Evolutionary conservation across 1,284 basidiomycete genomes (phyloP), one percentile per base, ranked within the genome.

Genomic region (Trichosporon sp.): DNA sequence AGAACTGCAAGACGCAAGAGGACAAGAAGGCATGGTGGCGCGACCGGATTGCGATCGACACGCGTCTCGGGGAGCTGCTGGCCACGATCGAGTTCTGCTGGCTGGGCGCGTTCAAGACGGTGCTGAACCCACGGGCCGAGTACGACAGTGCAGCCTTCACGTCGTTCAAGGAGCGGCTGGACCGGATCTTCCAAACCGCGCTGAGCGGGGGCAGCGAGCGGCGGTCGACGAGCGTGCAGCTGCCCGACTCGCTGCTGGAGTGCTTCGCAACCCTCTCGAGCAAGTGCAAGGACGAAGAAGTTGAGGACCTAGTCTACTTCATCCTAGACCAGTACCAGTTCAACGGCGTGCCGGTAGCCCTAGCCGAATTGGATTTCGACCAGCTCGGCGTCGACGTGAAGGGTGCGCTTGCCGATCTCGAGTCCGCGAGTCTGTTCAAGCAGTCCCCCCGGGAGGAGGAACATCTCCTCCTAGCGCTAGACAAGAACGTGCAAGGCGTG

Each of bases 41-140:
- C 37, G 84, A 88, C 59, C 84, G 93, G 11, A 82, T 84, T 49
- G 85, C 84, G 29, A 84, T 99, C 31, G 95, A 99, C 74, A 83
- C 82, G 57, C 84, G 92, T 29, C 78, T 99, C 74, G 83, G 86
- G 58, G 85, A 87, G 34, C 81, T 99, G 9, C 80, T 97, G 29
- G 86, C 87, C 66, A 90, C 88, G 67, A 88, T 99, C 36, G 95
- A 99, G 76, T 92, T 91, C 72, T 92, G 90, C 72, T 99, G 96
- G 96, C 83, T 99, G 3, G 95, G 96, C 1, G 93, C 89, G 23
- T 98, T 97, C 86, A 98, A 98, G 90, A 89, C 89, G 0, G 88
- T 92, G 68, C 80, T 92, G 46, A 87, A 84, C 70, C 84, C 85
- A 31, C 84, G 84, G 1, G 79, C 80, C n/a, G 77, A 80, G 37